Percentiles rank a stretch among this genome's conserved stretches.
Conservation (phyloP, 345 rosid genomes). For the Firmiana major region DNA sequence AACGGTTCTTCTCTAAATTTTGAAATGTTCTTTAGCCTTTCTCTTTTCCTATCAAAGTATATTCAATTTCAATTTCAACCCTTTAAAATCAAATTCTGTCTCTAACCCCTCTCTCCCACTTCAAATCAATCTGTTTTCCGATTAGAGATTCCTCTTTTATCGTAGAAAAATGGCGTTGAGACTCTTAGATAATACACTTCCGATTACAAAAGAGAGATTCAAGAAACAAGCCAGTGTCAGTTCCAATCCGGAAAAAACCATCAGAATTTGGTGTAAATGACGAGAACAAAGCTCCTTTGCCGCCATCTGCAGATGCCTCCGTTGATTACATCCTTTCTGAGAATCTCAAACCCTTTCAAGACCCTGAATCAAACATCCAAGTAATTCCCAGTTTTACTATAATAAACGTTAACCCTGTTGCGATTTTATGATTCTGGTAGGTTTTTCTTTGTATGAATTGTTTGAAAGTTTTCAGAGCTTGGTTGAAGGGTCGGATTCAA, state of each 20-base stretch:
- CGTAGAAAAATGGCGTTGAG: slow-evolving; percentile 62
- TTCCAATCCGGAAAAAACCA: slow-evolving; percentile 22
- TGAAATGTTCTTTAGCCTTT: not conserved
- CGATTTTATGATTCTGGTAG: not conserved
- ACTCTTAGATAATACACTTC: slow-evolving; percentile 79
- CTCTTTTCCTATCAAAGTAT: not conserved
- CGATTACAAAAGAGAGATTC: slow-evolving; percentile 51
- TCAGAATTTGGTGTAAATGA: slow-evolving; percentile 5
- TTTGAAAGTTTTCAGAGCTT: slow-evolving; percentile 35
- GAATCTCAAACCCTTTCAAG: slow-evolving; percentile 15
- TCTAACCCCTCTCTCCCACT: not conserved
- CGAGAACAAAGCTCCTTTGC: slow-evolving; percentile 13
- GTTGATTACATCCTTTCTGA: slow-evolving; percentile 13
- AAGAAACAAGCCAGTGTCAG: slow-evolving; percentile 56
- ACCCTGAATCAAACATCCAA: slow-evolving; percentile 16
- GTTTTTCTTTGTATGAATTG: not conserved
- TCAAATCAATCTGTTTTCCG: not conserved
- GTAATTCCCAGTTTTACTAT: not conserved
- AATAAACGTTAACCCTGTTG: not conserved
- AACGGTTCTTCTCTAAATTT: slow-evolving; percentile 10
- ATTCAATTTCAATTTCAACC: not conserved
- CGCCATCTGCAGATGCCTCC: slow-evolving; percentile 5
- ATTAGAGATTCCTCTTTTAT: not conserved
- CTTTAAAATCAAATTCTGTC: not conserved
- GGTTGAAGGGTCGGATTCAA: slow-evolving; percentile 64